phyloP scores from a whole-genome alignment of 768 basidiomycete genomes.

The Hysterangium stoloniferum region DNA sequence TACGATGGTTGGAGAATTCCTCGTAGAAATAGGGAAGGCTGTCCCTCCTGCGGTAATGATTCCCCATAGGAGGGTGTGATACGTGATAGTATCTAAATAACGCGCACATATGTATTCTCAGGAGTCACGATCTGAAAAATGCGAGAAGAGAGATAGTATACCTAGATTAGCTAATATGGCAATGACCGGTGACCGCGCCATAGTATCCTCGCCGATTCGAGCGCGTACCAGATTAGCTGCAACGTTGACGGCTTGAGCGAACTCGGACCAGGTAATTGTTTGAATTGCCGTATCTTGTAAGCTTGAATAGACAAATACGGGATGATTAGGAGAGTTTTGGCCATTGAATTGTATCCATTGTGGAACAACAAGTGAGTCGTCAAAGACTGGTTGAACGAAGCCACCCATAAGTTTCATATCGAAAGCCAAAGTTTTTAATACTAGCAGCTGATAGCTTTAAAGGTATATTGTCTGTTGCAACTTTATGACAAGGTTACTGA shows the following conservation, averaged over 20 bases:
- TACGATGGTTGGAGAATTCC: conserved; percentile 28
- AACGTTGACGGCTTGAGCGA: conserved; percentile 11
- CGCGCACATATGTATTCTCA: too few relatives aligned
- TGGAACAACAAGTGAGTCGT: not conserved
- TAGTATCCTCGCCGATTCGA: not conserved
- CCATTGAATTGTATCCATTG: not conserved
- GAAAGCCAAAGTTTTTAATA: too few relatives aligned
- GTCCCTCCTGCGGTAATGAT: conserved; percentile 15
- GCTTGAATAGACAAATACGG: conserved; percentile 21
- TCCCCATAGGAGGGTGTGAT: conserved; percentile 7
- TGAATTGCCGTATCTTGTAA: conserved; percentile 4
- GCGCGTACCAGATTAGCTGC: conserved; percentile 8
- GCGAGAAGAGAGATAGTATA: not conserved
- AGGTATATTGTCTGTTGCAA: too few relatives aligned
- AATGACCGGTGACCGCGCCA: not conserved
- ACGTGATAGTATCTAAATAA: conserved; percentile 23
- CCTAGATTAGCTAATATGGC: not conserved
- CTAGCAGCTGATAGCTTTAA: too few relatives aligned
- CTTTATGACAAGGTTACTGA: too few relatives aligned
- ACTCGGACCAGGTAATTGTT: conserved; percentile 14
- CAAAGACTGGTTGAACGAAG: too few relatives aligned
- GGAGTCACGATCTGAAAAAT: not conserved
- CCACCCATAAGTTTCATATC: too few relatives aligned
- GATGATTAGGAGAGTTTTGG: not conserved
- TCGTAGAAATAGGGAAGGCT: conserved; percentile 27